These are phyloP conservation scores for Gliomastix tumulicola DNA, from an alignment of 2,329 filamentous ascomycete species.

Conservation along the genomic window DNA sequence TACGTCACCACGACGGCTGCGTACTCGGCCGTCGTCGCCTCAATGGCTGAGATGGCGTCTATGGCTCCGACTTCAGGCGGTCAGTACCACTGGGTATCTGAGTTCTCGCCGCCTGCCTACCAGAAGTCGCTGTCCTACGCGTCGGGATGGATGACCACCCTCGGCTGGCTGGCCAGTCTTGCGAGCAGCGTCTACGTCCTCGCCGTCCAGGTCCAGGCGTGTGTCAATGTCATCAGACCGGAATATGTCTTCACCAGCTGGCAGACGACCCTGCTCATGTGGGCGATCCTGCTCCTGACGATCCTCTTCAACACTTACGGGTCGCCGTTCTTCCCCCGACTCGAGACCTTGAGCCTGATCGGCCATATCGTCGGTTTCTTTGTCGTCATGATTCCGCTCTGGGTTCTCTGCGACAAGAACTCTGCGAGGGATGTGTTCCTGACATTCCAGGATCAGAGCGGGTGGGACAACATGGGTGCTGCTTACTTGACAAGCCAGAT, in stretches of 20 bases:
- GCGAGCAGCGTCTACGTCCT: slow-evolving; percentile 32
- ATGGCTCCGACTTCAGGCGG: slow-evolving; percentile 51
- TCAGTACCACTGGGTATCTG: slow-evolving; percentile 52
- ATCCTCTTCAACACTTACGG: slow-evolving; percentile 43
- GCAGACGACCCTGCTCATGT: slow-evolving; percentile 42
- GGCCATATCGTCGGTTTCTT: slow-evolving; percentile 34
- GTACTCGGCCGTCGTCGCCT: slow-evolving; percentile 27
- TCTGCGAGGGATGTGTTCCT: slow-evolving; percentile 30
- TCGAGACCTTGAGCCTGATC: slow-evolving; percentile 42
- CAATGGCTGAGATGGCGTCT: slow-evolving; percentile 41
- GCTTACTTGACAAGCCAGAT: no score
- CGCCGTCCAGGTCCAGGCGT: slow-evolving; percentile 36
- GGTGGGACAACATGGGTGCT: no score
- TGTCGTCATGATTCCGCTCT: slow-evolving; percentile 19
- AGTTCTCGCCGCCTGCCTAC: slow-evolving; percentile 37
- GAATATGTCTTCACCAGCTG: slow-evolving; percentile 30
- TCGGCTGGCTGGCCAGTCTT: slow-evolving; percentile 35
- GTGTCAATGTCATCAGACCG: slow-evolving; percentile 29
- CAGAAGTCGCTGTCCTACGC: slow-evolving; percentile 49
- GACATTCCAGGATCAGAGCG: slow-evolving; percentile 32
- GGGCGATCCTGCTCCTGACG: slow-evolving; percentile 35
- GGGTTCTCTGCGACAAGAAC: slow-evolving; percentile 21
- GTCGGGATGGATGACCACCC: slow-evolving; percentile 35
- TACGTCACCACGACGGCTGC: slow-evolving; percentile 32
- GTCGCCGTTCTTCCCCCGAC: slow-evolving; percentile 34